Percentiles rank a stretch among this genome's conserved stretches.
These are phyloP conservation scores for Serendipita indica DNA, from an alignment of 768 basidiomycete genomes.

Conservation along the genomic window DNA sequence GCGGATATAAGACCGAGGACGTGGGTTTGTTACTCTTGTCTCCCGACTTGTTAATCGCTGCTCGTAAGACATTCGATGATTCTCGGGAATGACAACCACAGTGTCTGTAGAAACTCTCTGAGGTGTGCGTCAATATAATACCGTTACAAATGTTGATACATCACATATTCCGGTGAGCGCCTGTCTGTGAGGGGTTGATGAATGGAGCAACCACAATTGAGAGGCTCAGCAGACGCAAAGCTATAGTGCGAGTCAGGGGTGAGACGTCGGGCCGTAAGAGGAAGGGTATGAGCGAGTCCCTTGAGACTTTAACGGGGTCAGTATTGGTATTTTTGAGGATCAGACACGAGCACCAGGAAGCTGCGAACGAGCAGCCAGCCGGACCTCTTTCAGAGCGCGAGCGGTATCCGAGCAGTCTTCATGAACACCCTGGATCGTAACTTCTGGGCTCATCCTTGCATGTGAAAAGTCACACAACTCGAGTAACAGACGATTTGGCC, in stretches of 20 bases:
- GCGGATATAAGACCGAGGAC: too few species aligned
- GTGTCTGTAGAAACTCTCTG: too few species aligned
- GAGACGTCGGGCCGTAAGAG: neutral
- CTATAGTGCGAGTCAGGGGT: neutral
- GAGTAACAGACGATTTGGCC: neutral
- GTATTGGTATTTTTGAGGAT: neutral
- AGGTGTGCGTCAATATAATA: too few species aligned
- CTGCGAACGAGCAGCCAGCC: neutral
- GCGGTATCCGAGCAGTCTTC: too few species aligned
- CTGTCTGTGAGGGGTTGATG: too few species aligned
- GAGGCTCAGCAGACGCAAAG: neutral
- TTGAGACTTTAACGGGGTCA: neutral
- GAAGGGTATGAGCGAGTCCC: neutral
- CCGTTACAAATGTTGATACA: too few species aligned
- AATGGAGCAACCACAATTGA: neutral
- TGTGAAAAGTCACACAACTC: neutral
- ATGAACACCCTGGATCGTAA: neutral
- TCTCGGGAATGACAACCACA: too few species aligned
- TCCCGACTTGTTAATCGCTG: too few species aligned
- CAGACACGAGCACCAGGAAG: neutral
- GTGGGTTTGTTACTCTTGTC: too few species aligned
- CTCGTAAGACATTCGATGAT: too few species aligned
- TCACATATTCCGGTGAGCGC: too few species aligned
- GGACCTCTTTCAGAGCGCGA: neutral
- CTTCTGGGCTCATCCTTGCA: neutral